Base-by-base conservation (phyloP, 2,329 filamentous ascomycete species). In the Paraphoma chrysanthemicola region DNA sequence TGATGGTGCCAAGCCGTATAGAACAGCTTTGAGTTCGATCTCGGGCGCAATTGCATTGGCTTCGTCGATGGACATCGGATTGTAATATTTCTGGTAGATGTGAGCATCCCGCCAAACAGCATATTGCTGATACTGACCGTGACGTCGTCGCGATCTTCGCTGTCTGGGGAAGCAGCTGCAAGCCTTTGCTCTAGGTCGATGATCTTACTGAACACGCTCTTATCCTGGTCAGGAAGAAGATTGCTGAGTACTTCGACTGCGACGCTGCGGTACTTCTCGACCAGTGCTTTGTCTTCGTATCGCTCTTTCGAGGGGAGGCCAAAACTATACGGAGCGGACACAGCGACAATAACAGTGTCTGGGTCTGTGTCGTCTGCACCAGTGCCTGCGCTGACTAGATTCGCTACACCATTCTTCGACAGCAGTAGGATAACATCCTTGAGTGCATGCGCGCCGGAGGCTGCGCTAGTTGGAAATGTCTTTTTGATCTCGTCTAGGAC, bases 101-200 rank as follows among this genome's bases (percentile, higher is more conserved):
- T 17, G 14, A 59, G 53, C 23, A 23, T 23, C 23, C 3, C 23
- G 5, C 5, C 9, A 10, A 2, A 36, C 6, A 36, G 33, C 33
- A 36, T 36, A 36, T 23, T 23, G 11, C 7, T 39, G 6, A 11
- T 23, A 51, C 61, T 53, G 36, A 63, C 61, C 2, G 86, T 88
- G 44, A 89, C 84, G 71, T 89, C 86, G 56, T 86, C 79, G 16
- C 81, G 80, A 52, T 86, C 83, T 69, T 86, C 83, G 1, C 83
- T 81, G 57, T 84, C 82, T 3, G 87, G 86, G 4, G 85, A 85
- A 36, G 83, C 81, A 48, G 81, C 78, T 4, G 88, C 87, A 48
- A 90, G 81, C 63, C 85, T 85, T 68, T 83, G 85, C 69, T 89
- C 87, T 17, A 90, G 80, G 2, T 83, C 69, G 30, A 77, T 58